phyloP scores from a whole-genome alignment of 2,329 filamentous ascomycete species.

The Celoporthe dispersa region DNA sequence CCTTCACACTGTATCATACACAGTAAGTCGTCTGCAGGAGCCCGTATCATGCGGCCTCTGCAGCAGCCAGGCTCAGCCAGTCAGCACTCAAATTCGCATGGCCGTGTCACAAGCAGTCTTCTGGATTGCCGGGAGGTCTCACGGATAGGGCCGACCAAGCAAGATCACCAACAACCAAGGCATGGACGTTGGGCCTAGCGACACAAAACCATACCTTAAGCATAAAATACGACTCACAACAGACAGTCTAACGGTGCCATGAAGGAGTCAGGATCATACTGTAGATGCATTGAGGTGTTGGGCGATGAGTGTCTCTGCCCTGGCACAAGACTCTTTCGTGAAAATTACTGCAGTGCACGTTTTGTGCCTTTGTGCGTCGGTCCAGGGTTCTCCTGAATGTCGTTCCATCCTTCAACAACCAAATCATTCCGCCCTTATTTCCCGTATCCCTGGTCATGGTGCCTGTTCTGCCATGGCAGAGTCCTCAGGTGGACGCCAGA shows the following conservation, averaged over 20 bases:
- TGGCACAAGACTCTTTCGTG: background rate
- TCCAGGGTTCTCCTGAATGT: slow-evolving; percentile 1
- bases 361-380: background rate
- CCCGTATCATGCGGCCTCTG: slow-evolving; percentile 7
- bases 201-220: background rate
- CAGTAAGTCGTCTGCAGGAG: background rate
- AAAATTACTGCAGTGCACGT: background rate
- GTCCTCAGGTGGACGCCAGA: background rate
- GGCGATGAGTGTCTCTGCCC: background rate
- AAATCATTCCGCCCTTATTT: background rate
- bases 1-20: too few relatives aligned
- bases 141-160: slow-evolving; percentile 24
- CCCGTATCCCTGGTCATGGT: background rate
- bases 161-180: slow-evolving; percentile 5
- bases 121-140: slow-evolving; percentile 16
- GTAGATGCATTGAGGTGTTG: background rate
- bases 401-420: background rate
- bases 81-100: slow-evolving; percentile 15
- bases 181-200: background rate
- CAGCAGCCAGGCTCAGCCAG: slow-evolving; percentile 16
- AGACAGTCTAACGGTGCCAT: background rate
- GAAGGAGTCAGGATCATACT: background rate
- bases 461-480: background rate
- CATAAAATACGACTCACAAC: background rate
- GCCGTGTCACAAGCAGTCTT: slow-evolving; percentile 19